A percentile compares a stretch with the other conserved stretches of the same genome.
These are phyloP conservation scores for Angomonas deanei DNA, from an alignment of 208 protist genomes.

Conservation along the genomic window DNA sequence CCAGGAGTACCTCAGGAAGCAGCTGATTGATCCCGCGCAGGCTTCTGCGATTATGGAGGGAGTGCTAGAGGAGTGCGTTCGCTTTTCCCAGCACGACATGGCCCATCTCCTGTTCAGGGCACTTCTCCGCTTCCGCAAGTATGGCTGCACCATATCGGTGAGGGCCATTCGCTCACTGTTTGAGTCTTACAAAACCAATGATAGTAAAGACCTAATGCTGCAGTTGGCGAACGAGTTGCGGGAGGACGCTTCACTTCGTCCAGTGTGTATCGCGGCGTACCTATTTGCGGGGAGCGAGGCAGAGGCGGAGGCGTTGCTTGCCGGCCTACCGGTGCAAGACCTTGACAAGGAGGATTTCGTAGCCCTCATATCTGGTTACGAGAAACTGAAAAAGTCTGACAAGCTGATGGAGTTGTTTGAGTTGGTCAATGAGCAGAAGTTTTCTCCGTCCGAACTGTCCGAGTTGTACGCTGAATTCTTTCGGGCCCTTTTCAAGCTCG, in stretches of 20 bases:
- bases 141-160: constrained; percentile 75
- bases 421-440: constrained; percentile 13
- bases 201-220: constrained; percentile 79
- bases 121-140: constrained; percentile 86
- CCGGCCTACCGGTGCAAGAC: constrained; percentile 39
- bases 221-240: constrained; percentile 85
- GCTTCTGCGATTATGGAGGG: constrained; percentile 88
- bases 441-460: constrained; percentile 15
- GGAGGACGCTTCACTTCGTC: constrained; percentile 53
- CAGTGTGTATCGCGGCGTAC: constrained; percentile 80
- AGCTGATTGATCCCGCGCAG: constrained; percentile 71
- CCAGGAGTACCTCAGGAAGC: constrained; percentile 86
- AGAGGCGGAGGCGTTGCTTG: constrained; percentile 53
- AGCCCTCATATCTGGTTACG: constrained; percentile 80
- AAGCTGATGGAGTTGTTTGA: constrained; percentile 56
- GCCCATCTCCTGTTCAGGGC: constrained; percentile 85
- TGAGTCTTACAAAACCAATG: constrained; percentile 82
- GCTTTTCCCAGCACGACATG: constrained; percentile 86
- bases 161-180: constrained; percentile 74
- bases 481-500: constrained; percentile 44
- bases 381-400: constrained; percentile 51
- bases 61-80: constrained; percentile 81
- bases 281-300: constrained; percentile 66
- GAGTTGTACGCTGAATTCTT: constrained; percentile 57
- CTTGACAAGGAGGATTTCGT: constrained; percentile 54